Evolutionary conservation across 2,329 filamentous ascomycete species (phyloP).

Genomic region (Anthostomella pinea): DNA sequence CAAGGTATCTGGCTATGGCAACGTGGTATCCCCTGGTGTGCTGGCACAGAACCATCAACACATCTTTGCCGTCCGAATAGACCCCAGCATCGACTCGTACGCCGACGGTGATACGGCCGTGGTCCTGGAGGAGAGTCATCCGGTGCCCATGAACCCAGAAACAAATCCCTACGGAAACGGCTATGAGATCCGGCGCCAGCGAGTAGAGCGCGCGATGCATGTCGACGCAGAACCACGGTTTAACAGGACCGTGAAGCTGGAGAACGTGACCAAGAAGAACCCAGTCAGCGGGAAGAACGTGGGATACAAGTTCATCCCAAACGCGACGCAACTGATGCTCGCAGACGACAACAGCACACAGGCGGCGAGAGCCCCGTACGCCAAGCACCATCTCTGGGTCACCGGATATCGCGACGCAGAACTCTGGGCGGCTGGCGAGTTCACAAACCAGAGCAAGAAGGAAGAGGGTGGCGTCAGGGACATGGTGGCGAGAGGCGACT

Average conservation of each 20-base stretch:
- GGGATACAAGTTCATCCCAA: conserved; percentile 47
- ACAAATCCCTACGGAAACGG: conserved; percentile 61
- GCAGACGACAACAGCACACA: conserved; percentile 44
- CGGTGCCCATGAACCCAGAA: conserved; percentile 39
- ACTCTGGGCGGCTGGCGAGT: conserved; percentile 50
- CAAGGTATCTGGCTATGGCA: conserved; percentile 54
- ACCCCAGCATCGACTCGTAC: conserved; percentile 53
- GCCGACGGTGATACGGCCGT: conserved; percentile 22
- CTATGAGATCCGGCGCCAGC: conserved; percentile 52
- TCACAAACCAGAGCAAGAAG: conserved; percentile 46
- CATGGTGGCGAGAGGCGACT: conserved; percentile 46
- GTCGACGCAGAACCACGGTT: conserved; percentile 52
- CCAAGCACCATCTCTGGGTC: conserved; percentile 47
- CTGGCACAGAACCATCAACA: conserved; percentile 68
- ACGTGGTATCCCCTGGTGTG: conserved; percentile 60
- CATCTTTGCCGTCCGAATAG: conserved; percentile 63
- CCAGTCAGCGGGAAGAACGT: conserved; percentile 46
- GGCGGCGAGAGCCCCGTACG: conserved; percentile 43
- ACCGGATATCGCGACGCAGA: conserved; percentile 49
- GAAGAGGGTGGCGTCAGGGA: conserved; percentile 44
- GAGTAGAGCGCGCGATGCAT: conserved; percentile 44
- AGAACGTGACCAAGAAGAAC: conserved; percentile 46
- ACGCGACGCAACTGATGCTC: conserved; percentile 45
- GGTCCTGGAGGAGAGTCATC: conserved; percentile 31
- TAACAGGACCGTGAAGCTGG: conserved; percentile 49